Conservation (phyloP, 2,329 filamentous ascomycete genomes). For the Amauroascus verrucosus region DNA sequence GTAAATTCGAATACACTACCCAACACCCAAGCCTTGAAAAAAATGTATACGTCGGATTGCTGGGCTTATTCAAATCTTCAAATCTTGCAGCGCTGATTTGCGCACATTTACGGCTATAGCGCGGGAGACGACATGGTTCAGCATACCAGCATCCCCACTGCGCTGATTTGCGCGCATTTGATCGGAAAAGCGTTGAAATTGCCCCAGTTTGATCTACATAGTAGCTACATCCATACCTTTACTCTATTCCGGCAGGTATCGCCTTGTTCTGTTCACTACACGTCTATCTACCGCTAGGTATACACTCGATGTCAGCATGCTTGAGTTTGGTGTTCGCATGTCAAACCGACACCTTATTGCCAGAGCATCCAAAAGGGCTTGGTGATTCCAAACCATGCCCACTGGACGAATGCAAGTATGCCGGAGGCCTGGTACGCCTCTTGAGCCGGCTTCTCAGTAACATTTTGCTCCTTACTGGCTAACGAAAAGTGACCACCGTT, state of each 20-base stretch:
- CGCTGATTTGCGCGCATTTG: not conserved
- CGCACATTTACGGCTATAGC: not conserved
- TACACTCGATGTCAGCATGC: not conserved
- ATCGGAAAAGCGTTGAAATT: not conserved
- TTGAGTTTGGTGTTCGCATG: not conserved
- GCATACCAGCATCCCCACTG: not conserved
- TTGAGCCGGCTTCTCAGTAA: not conserved
- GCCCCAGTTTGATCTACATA: not conserved
- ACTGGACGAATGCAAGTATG: not conserved
- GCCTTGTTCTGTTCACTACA: not conserved
- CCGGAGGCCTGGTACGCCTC: not conserved
- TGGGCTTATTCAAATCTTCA: not conserved
- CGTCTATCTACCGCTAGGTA: not conserved
- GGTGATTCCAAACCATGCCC: constrained; percentile 3
- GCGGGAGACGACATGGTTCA: not conserved
- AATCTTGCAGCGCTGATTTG: not conserved
- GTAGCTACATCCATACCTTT: not conserved
- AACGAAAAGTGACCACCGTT: not conserved
- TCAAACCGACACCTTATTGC: not conserved
- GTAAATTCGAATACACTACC: too few relatives aligned
- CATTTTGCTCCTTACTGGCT: not conserved
- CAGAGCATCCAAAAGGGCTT: constrained; percentile 1
- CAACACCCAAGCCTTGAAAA: too few relatives aligned
- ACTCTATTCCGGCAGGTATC: too few relatives aligned
- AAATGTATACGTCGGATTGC: too few relatives aligned